Base-by-base conservation (phyloP, 2,329 filamentous ascomycete species). In the Aspergillus versicolor region DNA sequence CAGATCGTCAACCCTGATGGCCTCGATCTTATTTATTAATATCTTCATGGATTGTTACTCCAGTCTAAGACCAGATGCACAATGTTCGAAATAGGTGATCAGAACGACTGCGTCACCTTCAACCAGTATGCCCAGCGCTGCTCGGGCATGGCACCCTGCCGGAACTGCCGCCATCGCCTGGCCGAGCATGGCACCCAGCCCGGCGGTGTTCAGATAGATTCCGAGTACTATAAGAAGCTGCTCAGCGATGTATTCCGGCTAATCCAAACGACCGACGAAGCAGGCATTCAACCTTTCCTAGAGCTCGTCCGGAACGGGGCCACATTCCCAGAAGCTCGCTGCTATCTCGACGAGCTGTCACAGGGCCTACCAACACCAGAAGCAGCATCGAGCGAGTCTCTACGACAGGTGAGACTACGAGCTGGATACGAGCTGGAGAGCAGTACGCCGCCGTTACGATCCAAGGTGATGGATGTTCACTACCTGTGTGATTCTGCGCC, bases 261-360 rank as follows among this genome's bases (percentile, higher is more conserved):
- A n/a, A 66, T 73, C 17, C 63, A 65, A n/a, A 60, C 57, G 2
- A 62, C 58, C 9, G 58, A 66, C 19, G 42, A 65, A 4, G 52
- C 53, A 4, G 61, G 64, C 32, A 56, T 64, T 2, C 58, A 56
- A 30, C 52, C 63, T 11, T 50, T 73, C 15, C 43, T 71, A 4
- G 62, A 65, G 7, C 60, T 73, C 22, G 69, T 72, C 43, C 65
- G 65, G 19, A 61, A 56, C 15, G 61, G 68, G 48, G 65, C 61
- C 2, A 55, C 67, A 3, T 51, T 69, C 7, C 61, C 66, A 13
- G 65, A 71, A 19, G 63, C 71, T 12, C 58, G 68, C 13, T 43
- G 38, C 11, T 70, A 63, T 45, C 58, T 72, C 24, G 64, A 68
- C 24, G 45, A 58, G 21, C 54, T 60, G 3, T 42, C 66, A 15